Percentiles rank a stretch among this genome's conserved stretches.
Conservation (phyloP, 202 grass and related monocot genomes). For the Tripidium arundinaceum region DNA sequence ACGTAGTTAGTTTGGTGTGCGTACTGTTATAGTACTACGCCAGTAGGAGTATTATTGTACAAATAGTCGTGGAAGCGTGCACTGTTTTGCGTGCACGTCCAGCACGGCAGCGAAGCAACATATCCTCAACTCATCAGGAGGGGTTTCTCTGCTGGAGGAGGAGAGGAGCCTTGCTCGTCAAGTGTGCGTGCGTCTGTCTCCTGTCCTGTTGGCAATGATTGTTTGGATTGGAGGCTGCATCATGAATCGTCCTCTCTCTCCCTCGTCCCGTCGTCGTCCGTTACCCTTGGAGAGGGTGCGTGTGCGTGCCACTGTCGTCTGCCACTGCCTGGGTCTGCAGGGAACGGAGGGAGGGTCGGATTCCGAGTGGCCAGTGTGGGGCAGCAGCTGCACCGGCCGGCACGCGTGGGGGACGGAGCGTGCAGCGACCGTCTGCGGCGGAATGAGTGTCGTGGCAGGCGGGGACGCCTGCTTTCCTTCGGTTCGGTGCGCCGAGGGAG, state of each 20-base stretch:
- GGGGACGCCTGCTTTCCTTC: background rate
- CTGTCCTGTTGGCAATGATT: background rate
- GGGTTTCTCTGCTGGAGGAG: background rate
- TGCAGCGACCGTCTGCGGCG: background rate
- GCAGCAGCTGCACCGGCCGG: background rate
- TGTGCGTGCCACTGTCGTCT: background rate
- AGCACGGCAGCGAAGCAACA: background rate
- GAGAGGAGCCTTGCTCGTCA: background rate
- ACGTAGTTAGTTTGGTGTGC: background rate
- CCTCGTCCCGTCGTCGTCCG: background rate
- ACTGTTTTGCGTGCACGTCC: background rate
- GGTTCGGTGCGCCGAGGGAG: background rate
- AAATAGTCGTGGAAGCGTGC: background rate
- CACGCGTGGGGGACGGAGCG: conserved; percentile 5
- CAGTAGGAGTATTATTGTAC: background rate
- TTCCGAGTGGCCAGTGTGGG: background rate
- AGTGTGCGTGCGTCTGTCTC: background rate
- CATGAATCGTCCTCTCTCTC: no score
- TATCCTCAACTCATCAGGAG: no score
- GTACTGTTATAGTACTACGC: background rate
- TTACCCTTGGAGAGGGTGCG: background rate
- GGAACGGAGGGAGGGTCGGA: background rate
- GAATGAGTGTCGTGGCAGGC: background rate
- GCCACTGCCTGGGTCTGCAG: background rate
- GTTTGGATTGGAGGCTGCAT: background rate